Evolutionary conservation across 805 yeast genomes (phyloP).

Genomic region (Suhomyces canberraensis): DNA sequence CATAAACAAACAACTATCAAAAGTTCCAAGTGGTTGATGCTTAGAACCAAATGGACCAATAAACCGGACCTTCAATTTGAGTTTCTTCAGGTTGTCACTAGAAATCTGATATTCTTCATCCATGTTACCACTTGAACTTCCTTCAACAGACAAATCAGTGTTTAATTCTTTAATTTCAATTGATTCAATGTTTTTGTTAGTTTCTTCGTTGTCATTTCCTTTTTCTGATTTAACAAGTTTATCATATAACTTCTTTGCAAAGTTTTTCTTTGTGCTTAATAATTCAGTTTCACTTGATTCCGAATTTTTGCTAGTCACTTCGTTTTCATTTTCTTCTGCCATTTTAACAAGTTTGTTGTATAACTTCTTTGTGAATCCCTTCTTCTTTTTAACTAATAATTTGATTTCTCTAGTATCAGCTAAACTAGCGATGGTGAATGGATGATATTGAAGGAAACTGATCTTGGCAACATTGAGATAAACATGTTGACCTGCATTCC

Average conservation of each 20-base stretch:
- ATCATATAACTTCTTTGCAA: slow-evolving; percentile 36
- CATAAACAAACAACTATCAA: slow-evolving; percentile 38
- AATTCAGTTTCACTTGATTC: too few species aligned
- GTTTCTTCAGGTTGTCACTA: neutral
- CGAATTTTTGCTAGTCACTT: too few species aligned
- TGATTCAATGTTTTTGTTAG: too few species aligned
- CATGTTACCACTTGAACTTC: neutral
- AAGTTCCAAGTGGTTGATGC: slow-evolving; percentile 38
- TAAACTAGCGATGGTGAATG: slow-evolving; percentile 44
- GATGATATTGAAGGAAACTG: slow-evolving; percentile 40
- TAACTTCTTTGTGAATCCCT: slow-evolving; percentile 43
- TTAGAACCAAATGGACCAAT: slow-evolving; percentile 48
- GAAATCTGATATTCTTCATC: neutral
- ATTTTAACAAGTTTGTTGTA: slow-evolving; percentile 23
- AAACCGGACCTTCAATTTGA: slow-evolving; percentile 32
- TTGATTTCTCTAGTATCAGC: slow-evolving; percentile 37
- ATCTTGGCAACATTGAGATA: slow-evolving; percentile 39
- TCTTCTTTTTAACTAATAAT: slow-evolving; percentile 37
- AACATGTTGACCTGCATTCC: slow-evolving; percentile 51
- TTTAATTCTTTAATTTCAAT: too few species aligned
- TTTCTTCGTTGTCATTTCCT: too few species aligned
- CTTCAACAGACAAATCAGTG: too few species aligned
- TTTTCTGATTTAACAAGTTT: slow-evolving; percentile 19
- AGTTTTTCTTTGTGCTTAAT: slow-evolving; percentile 33
- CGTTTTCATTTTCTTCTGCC: slow-evolving; percentile 7